Evolutionary conservation across 169 alveolate species (phyloP).

Genomic region (Plasmodium fragile): DNA sequence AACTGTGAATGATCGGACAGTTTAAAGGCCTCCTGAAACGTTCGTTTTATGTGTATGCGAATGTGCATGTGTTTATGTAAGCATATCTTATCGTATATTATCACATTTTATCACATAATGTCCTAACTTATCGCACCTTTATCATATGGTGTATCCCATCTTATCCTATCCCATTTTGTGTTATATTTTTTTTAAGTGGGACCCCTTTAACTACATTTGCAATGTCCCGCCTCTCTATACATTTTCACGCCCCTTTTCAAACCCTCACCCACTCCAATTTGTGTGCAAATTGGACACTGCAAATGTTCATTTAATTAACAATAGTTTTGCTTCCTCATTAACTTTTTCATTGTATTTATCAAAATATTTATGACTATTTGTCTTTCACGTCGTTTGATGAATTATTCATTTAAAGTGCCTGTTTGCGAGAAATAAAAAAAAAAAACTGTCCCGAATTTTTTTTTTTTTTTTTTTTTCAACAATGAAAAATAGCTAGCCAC

Average conservation of each 20-base stretch:
- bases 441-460: neutral
- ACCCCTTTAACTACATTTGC: neutral
- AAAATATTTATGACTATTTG: neutral
- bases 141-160: too few relatives aligned
- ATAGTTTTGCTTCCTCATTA: neutral
- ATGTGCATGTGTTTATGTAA: neutral
- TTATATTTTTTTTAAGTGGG: constrained; percentile 1
- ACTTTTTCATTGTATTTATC: neutral
- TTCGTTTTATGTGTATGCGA: neutral
- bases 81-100: neutral
- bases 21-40: neutral
- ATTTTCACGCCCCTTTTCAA: neutral
- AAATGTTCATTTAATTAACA: neutral
- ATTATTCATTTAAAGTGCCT: neutral
- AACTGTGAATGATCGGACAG: constrained; percentile 11
- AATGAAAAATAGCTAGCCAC: constrained; percentile 8
- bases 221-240: neutral
- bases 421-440: neutral
- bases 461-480: neutral
- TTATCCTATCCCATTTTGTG: neutral
- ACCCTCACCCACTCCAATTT: neutral
- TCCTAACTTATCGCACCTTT: too few relatives aligned
- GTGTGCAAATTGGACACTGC: neutral
- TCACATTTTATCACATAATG: neutral
- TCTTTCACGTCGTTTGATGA: neutral